Evolutionary conservation across 2,329 filamentous ascomycete species (phyloP).

Genomic region (Colletotrichum incanum): DNA sequence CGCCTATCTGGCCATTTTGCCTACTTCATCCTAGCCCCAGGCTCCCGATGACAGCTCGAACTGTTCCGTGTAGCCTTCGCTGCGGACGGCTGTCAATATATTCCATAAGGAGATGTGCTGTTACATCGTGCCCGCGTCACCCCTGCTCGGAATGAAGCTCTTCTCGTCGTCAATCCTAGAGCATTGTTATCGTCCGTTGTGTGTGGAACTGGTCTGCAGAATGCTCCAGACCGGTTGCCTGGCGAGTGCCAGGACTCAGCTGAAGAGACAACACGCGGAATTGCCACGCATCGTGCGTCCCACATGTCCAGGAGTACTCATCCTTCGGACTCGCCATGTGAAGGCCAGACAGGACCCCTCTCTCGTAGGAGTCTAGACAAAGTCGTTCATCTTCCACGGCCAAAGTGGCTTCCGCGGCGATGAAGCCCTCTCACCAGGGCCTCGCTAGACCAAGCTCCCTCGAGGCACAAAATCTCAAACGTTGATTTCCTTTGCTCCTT

Average conservation of each 20-base stretch:
- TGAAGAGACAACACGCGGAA: conserved; percentile 12
- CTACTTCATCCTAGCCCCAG: neutral
- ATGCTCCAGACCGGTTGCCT: neutral
- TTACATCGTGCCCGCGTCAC: neutral
- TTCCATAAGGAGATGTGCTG: neutral
- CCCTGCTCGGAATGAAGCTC: conserved; percentile 5
- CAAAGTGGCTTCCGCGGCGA: conserved; percentile 12
- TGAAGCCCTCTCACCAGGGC: neutral
- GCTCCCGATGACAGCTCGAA: neutral
- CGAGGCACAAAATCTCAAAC: conserved; percentile 28
- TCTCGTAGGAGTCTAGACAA: neutral
- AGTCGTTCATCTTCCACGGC: neutral
- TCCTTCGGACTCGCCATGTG: conserved; percentile 12
- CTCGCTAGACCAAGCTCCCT: neutral
- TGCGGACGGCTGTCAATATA: neutral
- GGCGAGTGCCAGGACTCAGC: conserved; percentile 16
- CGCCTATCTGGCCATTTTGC: neutral
- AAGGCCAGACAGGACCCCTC: neutral
- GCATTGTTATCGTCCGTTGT: neutral
- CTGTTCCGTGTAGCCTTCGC: neutral
- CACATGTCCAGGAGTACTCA: neutral
- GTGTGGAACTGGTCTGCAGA: neutral
- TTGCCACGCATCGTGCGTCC: conserved; percentile 7
- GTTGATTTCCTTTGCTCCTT: conserved; percentile 8
- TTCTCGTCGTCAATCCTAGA: neutral